Conservation (phyloP, 2,329 filamentous ascomycete genomes). For the Fonsecaea monophora region DNA sequence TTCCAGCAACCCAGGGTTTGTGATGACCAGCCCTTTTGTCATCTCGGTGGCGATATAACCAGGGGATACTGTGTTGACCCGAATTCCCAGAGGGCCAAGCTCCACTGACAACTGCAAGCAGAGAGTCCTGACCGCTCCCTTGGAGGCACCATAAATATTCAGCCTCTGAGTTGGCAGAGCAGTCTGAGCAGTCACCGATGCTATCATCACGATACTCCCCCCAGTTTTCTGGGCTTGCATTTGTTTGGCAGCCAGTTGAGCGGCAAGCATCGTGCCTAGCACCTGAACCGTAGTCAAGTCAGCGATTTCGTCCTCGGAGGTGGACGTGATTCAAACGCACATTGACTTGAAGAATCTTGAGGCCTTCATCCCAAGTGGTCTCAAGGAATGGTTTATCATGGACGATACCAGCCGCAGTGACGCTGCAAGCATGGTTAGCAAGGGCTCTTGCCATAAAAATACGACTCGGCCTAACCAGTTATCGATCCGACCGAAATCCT, state of each 20-base stretch:
- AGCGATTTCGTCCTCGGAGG: constrained; percentile 45
- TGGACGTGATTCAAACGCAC: constrained; percentile 45
- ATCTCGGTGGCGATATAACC: constrained; percentile 54
- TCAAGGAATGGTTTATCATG: constrained; percentile 56
- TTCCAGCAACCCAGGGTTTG: constrained; percentile 29
- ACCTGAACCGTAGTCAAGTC: constrained; percentile 53
- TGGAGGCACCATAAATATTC: constrained; percentile 47
- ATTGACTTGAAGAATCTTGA: constrained; percentile 52
- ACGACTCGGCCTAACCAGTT: constrained; percentile 23
- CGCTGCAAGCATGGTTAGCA: constrained; percentile 11
- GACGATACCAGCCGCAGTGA: constrained; percentile 46
- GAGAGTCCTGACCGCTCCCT: constrained; percentile 53
- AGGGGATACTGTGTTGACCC: constrained; percentile 57
- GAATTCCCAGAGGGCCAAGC: constrained; percentile 56
- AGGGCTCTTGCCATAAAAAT: too few species aligned
- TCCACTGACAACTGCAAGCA: constrained; percentile 54
- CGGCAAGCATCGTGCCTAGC: constrained; percentile 54
- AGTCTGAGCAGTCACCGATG: constrained; percentile 33
- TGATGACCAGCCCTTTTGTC: constrained; percentile 51
- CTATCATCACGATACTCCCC: constrained; percentile 38
- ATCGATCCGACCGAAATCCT: constrained; percentile 35
- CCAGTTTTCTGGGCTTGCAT: constrained; percentile 59
- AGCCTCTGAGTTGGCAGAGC: constrained; percentile 44
- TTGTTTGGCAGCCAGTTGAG: constrained; percentile 57
- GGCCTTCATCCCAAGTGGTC: constrained; percentile 53